Conservation (phyloP, 2,329 filamentous ascomycete genomes). For the Biscogniauxia sp. region DNA sequence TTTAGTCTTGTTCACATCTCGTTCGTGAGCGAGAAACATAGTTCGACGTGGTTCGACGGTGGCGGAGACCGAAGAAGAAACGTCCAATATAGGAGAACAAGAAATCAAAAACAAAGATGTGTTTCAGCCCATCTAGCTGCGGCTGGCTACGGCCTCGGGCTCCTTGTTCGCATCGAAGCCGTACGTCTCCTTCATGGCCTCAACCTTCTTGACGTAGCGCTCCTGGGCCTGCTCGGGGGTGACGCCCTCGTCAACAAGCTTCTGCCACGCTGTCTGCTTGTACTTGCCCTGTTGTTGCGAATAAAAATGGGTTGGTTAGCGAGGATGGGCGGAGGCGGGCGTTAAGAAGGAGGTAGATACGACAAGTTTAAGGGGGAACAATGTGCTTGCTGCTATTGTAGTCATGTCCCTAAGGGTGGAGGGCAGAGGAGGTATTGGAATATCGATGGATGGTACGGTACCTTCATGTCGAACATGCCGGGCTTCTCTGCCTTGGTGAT, state of each 20-base stretch:
- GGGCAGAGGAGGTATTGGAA: conserved; percentile 1
- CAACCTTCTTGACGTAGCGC: conserved; percentile 71
- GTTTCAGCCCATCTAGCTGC: conserved; percentile 10
- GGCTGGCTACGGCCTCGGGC: conserved; percentile 51
- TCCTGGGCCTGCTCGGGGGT: conserved; percentile 68
- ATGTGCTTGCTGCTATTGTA: too few relatives aligned
- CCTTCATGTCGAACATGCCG: conserved; percentile 70
- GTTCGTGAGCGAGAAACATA: too few relatives aligned
- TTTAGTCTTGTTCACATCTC: too few relatives aligned
- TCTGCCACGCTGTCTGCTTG: conserved; percentile 77
- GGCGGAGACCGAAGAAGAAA: background rate
- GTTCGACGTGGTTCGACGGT: background rate
- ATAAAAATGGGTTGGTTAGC: conserved; percentile 2
- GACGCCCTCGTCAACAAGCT: conserved; percentile 61
- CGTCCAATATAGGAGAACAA: background rate
- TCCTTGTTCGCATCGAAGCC: conserved; percentile 65
- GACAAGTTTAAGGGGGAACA: too few relatives aligned
- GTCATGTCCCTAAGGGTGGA: background rate
- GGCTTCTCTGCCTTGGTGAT: conserved; percentile 54
- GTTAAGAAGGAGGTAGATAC: too few relatives aligned
- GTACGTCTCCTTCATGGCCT: conserved; percentile 67
- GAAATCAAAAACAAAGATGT: background rate
- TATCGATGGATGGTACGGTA: conserved; percentile 27
- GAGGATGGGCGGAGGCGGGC: too few relatives aligned
- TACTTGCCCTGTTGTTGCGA: conserved; percentile 62